Conservation (phyloP, 192 early-diverging fungal genomes). For the Glomus cerebriforme region DNA sequence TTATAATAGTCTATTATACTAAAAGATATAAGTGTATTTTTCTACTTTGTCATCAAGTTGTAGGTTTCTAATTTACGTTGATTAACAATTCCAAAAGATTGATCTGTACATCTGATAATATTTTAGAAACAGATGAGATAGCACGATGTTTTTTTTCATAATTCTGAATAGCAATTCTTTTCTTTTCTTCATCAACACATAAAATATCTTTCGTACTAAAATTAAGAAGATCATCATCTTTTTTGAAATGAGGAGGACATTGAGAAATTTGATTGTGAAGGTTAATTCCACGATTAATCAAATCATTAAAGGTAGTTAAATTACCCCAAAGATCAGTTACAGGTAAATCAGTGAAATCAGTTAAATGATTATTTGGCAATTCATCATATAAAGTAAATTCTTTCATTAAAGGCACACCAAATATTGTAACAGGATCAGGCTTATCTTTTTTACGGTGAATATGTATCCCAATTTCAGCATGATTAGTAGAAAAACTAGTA, state of each 20-base stretch:
- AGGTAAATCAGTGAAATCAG: slow-evolving; percentile 49
- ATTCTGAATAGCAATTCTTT: not conserved
- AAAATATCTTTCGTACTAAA: not conserved
- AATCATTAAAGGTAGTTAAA: slow-evolving; percentile 43
- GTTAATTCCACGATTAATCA: slow-evolving; percentile 41
- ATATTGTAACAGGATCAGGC: slow-evolving; percentile 41
- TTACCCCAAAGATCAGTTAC: slow-evolving; percentile 60
- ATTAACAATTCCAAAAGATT: no score
- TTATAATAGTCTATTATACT: no score
- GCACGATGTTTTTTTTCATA: not conserved
- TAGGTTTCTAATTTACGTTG: no score
- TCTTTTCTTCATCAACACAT: not conserved
- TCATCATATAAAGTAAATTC: slow-evolving; percentile 49
- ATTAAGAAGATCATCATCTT: not conserved
- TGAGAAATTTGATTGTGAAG: slow-evolving; percentile 36
- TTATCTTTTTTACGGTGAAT: slow-evolving; percentile 48
- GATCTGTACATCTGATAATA: no score
- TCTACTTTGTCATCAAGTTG: no score
- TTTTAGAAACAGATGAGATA: no score
- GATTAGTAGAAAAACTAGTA: slow-evolving; percentile 63
- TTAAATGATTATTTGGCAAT: slow-evolving; percentile 51
- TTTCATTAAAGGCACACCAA: slow-evolving; percentile 59
- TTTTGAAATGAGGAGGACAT: not conserved
- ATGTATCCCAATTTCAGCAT: slow-evolving; percentile 60
- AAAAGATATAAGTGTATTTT: no score